Conservation (phyloP, 1,139 yeast genomes). For the Tardiomyces blankii region DNA sequence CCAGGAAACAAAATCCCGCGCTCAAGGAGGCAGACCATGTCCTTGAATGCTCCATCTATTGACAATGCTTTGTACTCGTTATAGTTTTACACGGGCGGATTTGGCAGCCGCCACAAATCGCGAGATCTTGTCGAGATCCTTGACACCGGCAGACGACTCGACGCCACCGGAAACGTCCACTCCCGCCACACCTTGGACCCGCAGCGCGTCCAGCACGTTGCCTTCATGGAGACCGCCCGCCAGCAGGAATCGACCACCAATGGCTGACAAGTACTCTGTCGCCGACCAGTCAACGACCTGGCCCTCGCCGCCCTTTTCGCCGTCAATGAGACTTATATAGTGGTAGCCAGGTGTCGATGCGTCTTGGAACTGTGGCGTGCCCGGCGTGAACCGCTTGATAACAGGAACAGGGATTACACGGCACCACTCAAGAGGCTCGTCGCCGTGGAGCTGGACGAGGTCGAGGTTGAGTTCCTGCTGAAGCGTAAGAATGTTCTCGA, state of each 20-base stretch:
- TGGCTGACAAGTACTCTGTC: slow-evolving; percentile 31
- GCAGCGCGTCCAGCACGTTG: slow-evolving; percentile 48
- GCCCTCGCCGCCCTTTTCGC: slow-evolving; percentile 92
- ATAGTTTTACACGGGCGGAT: not conserved
- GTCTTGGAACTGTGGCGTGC: slow-evolving; percentile 32
- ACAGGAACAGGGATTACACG: slow-evolving; percentile 44
- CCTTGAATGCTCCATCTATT: not conserved
- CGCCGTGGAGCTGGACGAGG: slow-evolving; percentile 82
- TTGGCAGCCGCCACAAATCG: slow-evolving; percentile 45
- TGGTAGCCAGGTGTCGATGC: slow-evolving; percentile 32
- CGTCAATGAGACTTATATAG: slow-evolving; percentile 59
- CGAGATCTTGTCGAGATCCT: slow-evolving; percentile 52
- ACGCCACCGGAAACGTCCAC: slow-evolving; percentile 96
- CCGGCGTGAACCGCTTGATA: slow-evolving; percentile 64
- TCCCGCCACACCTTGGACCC: slow-evolving; percentile 51
- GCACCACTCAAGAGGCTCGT: slow-evolving; percentile 56
- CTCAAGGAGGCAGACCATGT: not conserved
- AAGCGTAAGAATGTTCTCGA: slow-evolving; percentile 44
- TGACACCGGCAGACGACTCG: slow-evolving; percentile 55
- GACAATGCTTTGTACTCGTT: not conserved
- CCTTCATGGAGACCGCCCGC: slow-evolving; percentile 86
- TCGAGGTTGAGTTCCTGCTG: slow-evolving; percentile 48
- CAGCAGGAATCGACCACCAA: slow-evolving; percentile 44
- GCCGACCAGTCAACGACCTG: slow-evolving; percentile 58
- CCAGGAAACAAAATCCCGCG: not conserved